Evolutionary conservation across 2,329 filamentous ascomycete species (phyloP).

Genomic region (Trichoderma breve): DNA sequence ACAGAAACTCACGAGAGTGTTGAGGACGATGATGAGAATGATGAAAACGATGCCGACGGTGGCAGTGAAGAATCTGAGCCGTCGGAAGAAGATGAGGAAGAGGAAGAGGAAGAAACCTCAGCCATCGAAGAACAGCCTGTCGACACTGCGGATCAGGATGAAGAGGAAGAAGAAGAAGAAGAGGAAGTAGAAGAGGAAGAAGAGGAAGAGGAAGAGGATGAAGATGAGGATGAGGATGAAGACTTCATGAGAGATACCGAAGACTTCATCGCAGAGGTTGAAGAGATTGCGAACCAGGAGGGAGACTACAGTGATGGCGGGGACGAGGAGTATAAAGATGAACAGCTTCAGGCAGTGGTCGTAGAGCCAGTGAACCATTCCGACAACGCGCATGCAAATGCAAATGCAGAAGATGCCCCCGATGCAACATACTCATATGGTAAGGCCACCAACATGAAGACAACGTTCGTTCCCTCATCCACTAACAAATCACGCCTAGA

Average conservation of each 20-base stretch:
- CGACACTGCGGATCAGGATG: constrained; percentile 18
- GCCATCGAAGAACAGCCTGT: constrained; percentile 21
- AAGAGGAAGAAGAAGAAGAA: not conserved
- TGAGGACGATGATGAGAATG: not conserved
- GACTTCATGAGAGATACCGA: constrained; percentile 5
- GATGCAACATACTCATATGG: constrained; percentile 26
- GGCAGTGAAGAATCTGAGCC: constrained; percentile 17
- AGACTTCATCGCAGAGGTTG: constrained; percentile 24
- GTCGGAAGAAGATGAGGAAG: constrained; percentile 20
- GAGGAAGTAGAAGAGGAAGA: constrained; percentile 16
- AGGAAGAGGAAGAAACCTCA: constrained; percentile 21
- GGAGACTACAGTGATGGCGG: not conserved
- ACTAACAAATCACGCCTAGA: constrained; percentile 30
- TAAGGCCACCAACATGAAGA: constrained; percentile 24
- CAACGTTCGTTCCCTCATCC: constrained; percentile 25
- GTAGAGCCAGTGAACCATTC: not conserved
- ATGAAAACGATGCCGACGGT: not conserved
- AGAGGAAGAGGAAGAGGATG: not conserved
- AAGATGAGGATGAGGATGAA: constrained; percentile 20
- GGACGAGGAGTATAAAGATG: not conserved
- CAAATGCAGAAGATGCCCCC: not conserved
- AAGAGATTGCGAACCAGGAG: constrained; percentile 20
- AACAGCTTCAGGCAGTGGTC: constrained; percentile 1
- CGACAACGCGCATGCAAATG: not conserved
- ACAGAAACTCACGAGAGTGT: not conserved